These are phyloP conservation scores for Cornus kousa DNA, from an alignment of 148 eudicot genomes.

Conservation along the genomic window DNA sequence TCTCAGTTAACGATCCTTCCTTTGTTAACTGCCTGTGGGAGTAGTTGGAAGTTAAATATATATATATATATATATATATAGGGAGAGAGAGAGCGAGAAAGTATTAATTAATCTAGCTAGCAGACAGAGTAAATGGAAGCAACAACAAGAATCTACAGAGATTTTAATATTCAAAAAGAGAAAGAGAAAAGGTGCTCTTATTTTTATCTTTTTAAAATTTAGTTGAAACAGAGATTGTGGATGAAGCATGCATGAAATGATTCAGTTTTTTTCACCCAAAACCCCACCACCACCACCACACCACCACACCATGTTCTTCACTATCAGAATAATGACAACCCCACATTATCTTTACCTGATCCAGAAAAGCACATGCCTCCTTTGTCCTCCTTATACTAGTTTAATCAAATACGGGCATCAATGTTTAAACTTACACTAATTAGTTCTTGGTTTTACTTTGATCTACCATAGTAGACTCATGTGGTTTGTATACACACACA, in stretches of 20 bases:
- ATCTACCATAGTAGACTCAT: too few relatives aligned
- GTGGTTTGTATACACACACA: neutral
- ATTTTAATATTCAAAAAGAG: constrained; percentile 11
- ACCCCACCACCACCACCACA: constrained; percentile 36
- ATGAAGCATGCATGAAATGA: constrained; percentile 39
- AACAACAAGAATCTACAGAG: constrained; percentile 7
- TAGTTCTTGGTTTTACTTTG: neutral
- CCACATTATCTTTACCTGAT: constrained; percentile 12
- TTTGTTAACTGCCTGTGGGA: constrained; percentile 22
- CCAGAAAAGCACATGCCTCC: constrained; percentile 29
- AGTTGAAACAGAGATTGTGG: constrained; percentile 25
- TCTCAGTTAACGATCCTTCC: constrained; percentile 4
- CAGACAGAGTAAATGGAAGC: neutral
- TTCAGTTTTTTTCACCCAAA: constrained; percentile 10
- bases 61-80: neutral
- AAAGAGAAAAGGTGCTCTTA: constrained; percentile 13
- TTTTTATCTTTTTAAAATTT: constrained; percentile 3
- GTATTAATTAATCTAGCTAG: neutral
- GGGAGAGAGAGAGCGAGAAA: neutral
- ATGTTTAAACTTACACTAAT: too few relatives aligned
- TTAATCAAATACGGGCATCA: neutral
- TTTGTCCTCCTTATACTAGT: neutral
- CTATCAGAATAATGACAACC: constrained; percentile 26
- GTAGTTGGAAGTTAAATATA: constrained; percentile 16
- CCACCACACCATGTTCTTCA: constrained; percentile 43